phyloP scores from a whole-genome alignment of 148 eudicot genomes.

The Tetragonia tetragonoides region DNA sequence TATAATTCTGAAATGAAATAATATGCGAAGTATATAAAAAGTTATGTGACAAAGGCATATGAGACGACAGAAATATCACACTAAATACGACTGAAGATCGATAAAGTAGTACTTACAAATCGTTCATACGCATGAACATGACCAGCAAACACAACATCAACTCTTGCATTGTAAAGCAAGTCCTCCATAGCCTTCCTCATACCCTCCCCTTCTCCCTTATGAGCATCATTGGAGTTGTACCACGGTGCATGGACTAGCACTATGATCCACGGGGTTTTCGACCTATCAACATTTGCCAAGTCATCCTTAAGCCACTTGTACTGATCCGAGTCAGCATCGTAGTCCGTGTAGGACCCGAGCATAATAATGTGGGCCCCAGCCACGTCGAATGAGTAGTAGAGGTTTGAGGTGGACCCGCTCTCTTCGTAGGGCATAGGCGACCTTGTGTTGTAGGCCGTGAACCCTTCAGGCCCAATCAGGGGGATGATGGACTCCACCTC shows the following conservation, averaged over 20 bases:
- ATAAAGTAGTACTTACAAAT: slow-evolving; percentile 46
- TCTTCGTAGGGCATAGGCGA: slow-evolving; percentile 69
- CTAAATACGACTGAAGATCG: neutral
- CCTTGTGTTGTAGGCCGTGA: slow-evolving; percentile 65
- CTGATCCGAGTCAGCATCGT: slow-evolving; percentile 46
- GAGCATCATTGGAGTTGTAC: slow-evolving; percentile 60
- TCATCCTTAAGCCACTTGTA: slow-evolving; percentile 55
- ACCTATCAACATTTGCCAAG: slow-evolving; percentile 44
- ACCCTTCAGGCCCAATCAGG: slow-evolving; percentile 37
- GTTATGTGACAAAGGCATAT: too few species aligned
- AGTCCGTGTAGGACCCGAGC: slow-evolving; percentile 72
- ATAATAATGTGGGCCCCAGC: slow-evolving; percentile 57
- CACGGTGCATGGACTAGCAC: slow-evolving; percentile 61
- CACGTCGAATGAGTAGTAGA: slow-evolving; percentile 74
- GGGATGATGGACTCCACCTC: slow-evolving; percentile 56
- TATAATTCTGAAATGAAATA: too few species aligned
- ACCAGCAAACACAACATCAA: slow-evolving; percentile 56
- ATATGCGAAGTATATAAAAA: too few species aligned
- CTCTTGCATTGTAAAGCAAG: slow-evolving; percentile 47
- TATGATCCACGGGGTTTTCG: slow-evolving; percentile 54
- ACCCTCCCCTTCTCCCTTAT: slow-evolving; percentile 61
- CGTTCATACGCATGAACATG: slow-evolving; percentile 82
- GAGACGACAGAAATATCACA: too few species aligned
- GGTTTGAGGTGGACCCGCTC: slow-evolving; percentile 60
- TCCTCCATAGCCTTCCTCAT: slow-evolving; percentile 68